Percentiles rank a stretch among this genome's conserved stretches.
These are phyloP conservation scores for Setomelanomma holmii DNA, from an alignment of 2,329 filamentous ascomycete species.

Conservation along the genomic window DNA sequence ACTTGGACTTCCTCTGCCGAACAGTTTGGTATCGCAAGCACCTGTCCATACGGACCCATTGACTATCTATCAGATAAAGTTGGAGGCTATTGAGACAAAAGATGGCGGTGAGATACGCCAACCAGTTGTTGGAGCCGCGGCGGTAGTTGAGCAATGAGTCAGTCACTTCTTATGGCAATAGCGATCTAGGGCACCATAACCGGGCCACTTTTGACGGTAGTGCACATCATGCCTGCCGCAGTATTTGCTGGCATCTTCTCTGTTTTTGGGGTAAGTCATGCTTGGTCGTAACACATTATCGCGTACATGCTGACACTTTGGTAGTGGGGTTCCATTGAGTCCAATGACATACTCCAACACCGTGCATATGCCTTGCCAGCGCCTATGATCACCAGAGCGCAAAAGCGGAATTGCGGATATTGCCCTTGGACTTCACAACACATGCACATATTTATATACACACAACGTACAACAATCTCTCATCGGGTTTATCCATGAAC, in stretches of 20 bases:
- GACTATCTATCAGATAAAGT: constrained; percentile 46
- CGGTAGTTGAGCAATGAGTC: constrained; percentile 61
- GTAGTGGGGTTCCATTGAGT: constrained; percentile 53
- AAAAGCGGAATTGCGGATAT: too few relatives aligned
- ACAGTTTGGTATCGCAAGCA: constrained; percentile 63
- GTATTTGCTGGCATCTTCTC: constrained; percentile 64
- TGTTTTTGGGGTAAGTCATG: constrained; percentile 55
- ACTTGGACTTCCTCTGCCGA: constrained; percentile 61
- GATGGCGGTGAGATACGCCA: constrained; percentile 53
- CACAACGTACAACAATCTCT: too few relatives aligned
- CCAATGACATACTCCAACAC: constrained; percentile 59
- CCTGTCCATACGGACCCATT: constrained; percentile 64
- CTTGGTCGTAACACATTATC: background rate
- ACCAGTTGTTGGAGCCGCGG: constrained; percentile 53
- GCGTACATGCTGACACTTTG: constrained; percentile 2
- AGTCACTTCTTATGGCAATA: constrained; percentile 64
- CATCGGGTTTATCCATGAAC: too few relatives aligned
- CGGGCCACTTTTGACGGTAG: constrained; percentile 57
- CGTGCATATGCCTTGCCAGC: too few relatives aligned
- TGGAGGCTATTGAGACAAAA: constrained; percentile 49
- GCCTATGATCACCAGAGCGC: too few relatives aligned
- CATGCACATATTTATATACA: too few relatives aligned
- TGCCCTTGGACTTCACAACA: too few relatives aligned
- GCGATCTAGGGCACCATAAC: constrained; percentile 62
- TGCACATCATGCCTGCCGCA: constrained; percentile 60